These are phyloP conservation scores for Castanopsis chinensis DNA, from an alignment of 306 rosid species.

Conservation along the genomic window DNA sequence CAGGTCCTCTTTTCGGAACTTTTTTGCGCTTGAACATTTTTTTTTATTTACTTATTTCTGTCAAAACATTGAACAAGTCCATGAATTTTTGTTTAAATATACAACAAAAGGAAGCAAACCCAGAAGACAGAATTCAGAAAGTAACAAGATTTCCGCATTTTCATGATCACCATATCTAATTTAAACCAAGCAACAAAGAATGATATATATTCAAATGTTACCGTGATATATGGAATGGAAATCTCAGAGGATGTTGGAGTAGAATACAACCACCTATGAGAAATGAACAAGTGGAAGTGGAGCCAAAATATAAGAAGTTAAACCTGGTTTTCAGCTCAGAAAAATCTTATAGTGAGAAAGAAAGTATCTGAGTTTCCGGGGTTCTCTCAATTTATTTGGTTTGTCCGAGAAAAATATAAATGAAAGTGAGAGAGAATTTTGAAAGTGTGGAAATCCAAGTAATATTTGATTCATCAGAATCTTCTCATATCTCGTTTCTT, in stretches of 20 bases:
- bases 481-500: constrained; percentile 37
- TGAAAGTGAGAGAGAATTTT: constrained; percentile 1
- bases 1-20: constrained; percentile 73
- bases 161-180: constrained; percentile 37
- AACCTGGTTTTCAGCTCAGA: constrained; percentile 6
- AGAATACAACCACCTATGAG: constrained; percentile 17
- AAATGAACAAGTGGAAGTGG: constrained; percentile 5
- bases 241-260: constrained; percentile 21
- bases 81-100: constrained; percentile 1
- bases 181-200: constrained; percentile 33
- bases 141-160: constrained; percentile 22
- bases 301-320: background rate
- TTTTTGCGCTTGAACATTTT: constrained; percentile 34
- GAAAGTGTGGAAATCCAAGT: constrained; percentile 49
- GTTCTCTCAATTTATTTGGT: constrained; percentile 43
- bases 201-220: constrained; percentile 15
- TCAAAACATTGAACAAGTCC: background rate
- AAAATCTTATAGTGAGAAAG: constrained; percentile 19
- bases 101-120: background rate
- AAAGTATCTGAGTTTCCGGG: constrained; percentile 26
- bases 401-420: constrained; percentile 28
- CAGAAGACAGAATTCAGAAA: constrained; percentile 13
- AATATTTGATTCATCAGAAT: constrained; percentile 30
- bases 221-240: constrained; percentile 33
- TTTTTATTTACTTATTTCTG: background rate